Evolutionary conservation across 2,329 filamentous ascomycete genomes (phyloP), one percentile per base, ranked within the genome.

Genomic region (Fonsecaea pugnacius): DNA sequence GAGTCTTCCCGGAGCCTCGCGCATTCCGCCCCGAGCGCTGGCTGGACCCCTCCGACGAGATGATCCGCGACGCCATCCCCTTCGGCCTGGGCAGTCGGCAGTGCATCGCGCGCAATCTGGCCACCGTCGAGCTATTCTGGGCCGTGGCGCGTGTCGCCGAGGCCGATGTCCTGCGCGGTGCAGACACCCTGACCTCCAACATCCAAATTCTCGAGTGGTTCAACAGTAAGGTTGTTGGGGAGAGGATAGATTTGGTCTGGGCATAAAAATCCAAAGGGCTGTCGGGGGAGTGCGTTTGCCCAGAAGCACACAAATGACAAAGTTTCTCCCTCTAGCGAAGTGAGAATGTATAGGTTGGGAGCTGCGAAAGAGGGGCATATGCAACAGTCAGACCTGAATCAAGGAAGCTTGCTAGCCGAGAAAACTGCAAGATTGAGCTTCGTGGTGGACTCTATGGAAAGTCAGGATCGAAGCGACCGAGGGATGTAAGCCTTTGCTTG

Each of bases 191-290:
- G 1, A 70, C 78, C 21, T 74, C 78, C 1, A 73, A 76, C 60
- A 77, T 85, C 10, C 77, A 82, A 71, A 82, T 84, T n/a, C 73
- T 77, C 32, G 81, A 86, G 70, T 85, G 83, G 83, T 85, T 86
- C 67, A 85, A 85, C 68, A 80, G 79, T 1, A 80, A 79, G 67
- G 78, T 85, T 1, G 78, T 80, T 43, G 82, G 79, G 0, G 81
- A 81, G 66, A 79, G 75, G 70, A 81, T 85, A 21, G 70, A 71
- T 24, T 48, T 70, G 61, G 62, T 67, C 24, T 71, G 70, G 70
- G 50, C 62, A 27, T 64, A 36, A 56, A 43, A n/a, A n/a, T 21
- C 16, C 36, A 16, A 6, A 6, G 16, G 6, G 36, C 4, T 40
- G 2, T 40, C 4, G 36, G 36, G 14, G 12, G 16, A 16, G 12